phyloP scores from a whole-genome alignment of 139 green algal genomes.

The Gonium pectorale region DNA sequence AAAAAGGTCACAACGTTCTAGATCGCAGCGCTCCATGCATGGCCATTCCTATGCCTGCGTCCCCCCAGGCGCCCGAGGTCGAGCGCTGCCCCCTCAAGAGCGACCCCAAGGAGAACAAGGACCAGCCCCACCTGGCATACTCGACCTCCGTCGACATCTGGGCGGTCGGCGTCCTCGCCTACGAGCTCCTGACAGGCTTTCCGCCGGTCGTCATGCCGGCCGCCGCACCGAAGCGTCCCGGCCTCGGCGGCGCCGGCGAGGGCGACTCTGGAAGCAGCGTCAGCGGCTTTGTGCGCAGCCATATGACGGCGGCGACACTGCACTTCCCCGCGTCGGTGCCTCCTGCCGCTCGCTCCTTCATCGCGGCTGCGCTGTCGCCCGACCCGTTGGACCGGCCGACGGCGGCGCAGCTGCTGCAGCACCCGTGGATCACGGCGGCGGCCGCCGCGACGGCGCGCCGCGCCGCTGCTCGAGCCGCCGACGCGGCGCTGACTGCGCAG shows the following conservation, averaged over 20 bases:
- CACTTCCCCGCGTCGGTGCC: neutral
- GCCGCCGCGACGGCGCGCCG: too few species aligned
- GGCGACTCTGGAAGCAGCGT: neutral
- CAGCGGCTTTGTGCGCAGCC: neutral
- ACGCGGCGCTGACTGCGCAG: too few species aligned
- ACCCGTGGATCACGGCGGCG: too few species aligned
- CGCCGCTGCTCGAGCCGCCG: too few species aligned
- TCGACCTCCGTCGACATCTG: neutral
- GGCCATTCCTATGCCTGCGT: too few species aligned
- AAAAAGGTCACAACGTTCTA: too few species aligned
- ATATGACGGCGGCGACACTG: neutral
- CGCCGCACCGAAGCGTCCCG: neutral
- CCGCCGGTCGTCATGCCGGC: neutral
- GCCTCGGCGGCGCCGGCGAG: neutral
- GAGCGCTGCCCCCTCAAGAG: constrained; percentile 13
- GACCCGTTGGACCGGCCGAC: neutral
- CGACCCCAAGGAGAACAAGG: constrained; percentile 20
- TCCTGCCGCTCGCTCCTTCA: neutral
- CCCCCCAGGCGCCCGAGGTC: constrained; percentile 33
- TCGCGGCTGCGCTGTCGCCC: neutral
- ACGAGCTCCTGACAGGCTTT: constrained; percentile 2
- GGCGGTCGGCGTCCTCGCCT: constrained; percentile 17
- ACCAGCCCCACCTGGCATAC: neutral
- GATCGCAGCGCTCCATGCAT: too few species aligned
- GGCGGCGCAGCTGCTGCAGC: neutral